phyloP scores from a whole-genome alignment of 805 yeast genomes.

The Sungouiozyma intestinalis region DNA sequence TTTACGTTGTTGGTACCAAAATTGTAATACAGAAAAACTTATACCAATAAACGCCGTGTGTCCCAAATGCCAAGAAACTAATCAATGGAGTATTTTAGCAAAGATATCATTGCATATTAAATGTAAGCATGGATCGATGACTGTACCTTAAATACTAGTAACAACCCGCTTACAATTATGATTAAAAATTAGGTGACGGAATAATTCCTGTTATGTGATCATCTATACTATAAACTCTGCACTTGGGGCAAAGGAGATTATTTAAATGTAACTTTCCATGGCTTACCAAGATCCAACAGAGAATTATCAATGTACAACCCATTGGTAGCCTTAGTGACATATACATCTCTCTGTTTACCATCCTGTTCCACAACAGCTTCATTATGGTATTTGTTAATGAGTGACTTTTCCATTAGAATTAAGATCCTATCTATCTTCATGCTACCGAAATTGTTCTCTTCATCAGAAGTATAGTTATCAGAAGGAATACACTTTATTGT shows the following conservation, averaged over 20 bases:
- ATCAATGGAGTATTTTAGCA: conserved; percentile 25
- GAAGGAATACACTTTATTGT: conserved; percentile 22
- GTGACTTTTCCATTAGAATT: conserved; percentile 32
- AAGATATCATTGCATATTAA: conserved; percentile 18
- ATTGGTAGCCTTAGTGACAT: conserved; percentile 1
- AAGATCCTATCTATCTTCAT: conserved; percentile 47
- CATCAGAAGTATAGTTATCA: conserved; percentile 17
- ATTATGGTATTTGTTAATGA: conserved; percentile 1
- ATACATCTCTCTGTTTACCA: conserved; percentile 31
- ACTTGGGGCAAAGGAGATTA: not conserved
- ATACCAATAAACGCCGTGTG: conserved; percentile 26
- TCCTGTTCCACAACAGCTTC: conserved; percentile 29
- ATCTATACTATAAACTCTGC: not conserved
- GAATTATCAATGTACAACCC: conserved; percentile 39
- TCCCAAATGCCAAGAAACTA: conserved; percentile 16
- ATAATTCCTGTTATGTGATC: too few relatives aligned
- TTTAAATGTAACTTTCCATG: conserved; percentile 38
- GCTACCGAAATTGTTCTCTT: conserved; percentile 17
- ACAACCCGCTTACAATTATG: too few relatives aligned
- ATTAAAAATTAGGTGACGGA: too few relatives aligned
- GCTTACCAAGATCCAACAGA: conserved; percentile 32
- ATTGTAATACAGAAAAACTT: conserved; percentile 5
- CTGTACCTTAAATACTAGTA: too few relatives aligned
- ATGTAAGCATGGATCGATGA: conserved; percentile 7
- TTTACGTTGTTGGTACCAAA: conserved; percentile 31